A percentile compares a stretch with the other conserved stretches of the same genome.
These are phyloP conservation scores for Passiflora organensis DNA, from an alignment of 345 rosid species.

Conservation along the genomic window DNA sequence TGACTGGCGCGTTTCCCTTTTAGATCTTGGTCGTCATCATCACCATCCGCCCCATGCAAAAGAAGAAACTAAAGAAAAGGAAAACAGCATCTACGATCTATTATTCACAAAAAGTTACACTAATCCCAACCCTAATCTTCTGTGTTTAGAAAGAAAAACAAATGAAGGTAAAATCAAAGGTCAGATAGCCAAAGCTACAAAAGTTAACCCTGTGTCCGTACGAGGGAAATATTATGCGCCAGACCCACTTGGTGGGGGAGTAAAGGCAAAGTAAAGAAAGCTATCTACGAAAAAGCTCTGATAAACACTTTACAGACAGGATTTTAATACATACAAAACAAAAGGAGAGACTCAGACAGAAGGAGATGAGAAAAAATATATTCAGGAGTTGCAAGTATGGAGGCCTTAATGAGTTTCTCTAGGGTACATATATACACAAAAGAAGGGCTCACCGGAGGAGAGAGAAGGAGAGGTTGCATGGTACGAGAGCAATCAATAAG, in stretches of 20 bases:
- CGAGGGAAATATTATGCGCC: too few relatives aligned
- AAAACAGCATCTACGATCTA: neutral
- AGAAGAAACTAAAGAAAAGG: conserved; percentile 10
- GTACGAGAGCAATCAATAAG: conserved; percentile 14
- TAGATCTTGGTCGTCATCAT: conserved; percentile 15
- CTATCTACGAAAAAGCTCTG: neutral
- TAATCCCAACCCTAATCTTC: conserved; percentile 4
- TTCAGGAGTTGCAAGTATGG: neutral
- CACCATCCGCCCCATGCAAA: conserved; percentile 6
- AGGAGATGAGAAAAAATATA: neutral
- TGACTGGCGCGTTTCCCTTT: conserved; percentile 33
- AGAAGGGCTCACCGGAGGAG: neutral
- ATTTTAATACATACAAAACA: neutral
- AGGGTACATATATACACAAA: conserved; percentile 33
- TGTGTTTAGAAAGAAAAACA: neutral
- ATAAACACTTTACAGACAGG: too few relatives aligned
- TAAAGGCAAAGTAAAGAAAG: neutral
- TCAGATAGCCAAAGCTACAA: neutral
- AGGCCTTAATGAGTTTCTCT: conserved; percentile 10
- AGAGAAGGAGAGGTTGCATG: neutral
- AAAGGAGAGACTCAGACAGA: neutral
- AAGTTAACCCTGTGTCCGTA: conserved; percentile 6
- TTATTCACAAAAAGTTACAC: conserved; percentile 13
- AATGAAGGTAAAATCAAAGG: neutral
- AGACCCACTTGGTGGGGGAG: conserved; percentile 19